Percentiles rank a stretch among this genome's conserved stretches.
Evolutionary conservation across 352 stramenopile species (phyloP).

Genomic region (Phytopythium aichiense): DNA sequence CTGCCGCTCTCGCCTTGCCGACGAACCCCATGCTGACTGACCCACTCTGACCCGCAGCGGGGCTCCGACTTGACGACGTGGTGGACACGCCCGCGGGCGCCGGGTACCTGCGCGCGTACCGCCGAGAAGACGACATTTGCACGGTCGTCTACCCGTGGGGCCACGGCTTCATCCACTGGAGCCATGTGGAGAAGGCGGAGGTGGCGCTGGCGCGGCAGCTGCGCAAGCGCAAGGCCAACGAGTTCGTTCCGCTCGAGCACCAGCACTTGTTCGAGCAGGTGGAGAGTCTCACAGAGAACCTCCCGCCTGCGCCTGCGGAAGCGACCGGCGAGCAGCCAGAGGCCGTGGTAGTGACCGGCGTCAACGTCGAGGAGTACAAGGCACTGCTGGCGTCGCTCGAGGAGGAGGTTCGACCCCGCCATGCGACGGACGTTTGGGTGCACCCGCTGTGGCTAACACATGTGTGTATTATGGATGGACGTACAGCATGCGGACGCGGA

Average conservation of each 20-base stretch:
- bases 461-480: neutral
- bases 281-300: slow-evolving; percentile 49
- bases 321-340: neutral
- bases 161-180: slow-evolving; percentile 62
- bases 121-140: slow-evolving; percentile 52
- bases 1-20: neutral
- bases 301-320: slow-evolving; percentile 12
- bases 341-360: slow-evolving; percentile 6
- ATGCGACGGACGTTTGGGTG: neutral
- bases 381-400: slow-evolving; percentile 41
- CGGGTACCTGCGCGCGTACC: slow-evolving; percentile 59
- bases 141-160: slow-evolving; percentile 72
- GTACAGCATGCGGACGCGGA: slow-evolving; percentile 43
- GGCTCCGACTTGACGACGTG: slow-evolving; percentile 55
- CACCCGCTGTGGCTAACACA: neutral
- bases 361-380: slow-evolving; percentile 38
- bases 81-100: slow-evolving; percentile 55
- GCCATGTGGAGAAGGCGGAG: slow-evolving; percentile 43
- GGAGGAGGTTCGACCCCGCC: slow-evolving; percentile 29
- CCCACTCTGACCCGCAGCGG: slow-evolving; percentile 8
- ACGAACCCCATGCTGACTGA: neutral
- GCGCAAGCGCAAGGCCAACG: slow-evolving; percentile 43
- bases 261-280: slow-evolving; percentile 72
- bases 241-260: slow-evolving; percentile 58
- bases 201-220: slow-evolving; percentile 27